phyloP scores from a whole-genome alignment of 1,139 yeast genomes.

The Lodderomyces margitis region DNA sequence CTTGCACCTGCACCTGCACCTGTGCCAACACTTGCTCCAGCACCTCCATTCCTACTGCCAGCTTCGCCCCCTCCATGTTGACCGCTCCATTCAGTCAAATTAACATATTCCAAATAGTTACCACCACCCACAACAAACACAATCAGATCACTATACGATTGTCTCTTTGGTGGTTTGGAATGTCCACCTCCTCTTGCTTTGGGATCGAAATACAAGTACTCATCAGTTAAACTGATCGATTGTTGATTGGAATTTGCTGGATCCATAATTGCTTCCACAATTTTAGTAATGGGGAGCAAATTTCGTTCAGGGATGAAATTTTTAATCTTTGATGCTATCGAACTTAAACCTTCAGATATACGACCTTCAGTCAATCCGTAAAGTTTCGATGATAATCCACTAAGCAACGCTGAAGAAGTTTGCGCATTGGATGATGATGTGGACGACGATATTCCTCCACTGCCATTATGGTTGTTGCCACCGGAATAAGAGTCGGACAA shows the following conservation, averaged over 20 bases:
- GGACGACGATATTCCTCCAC: slow-evolving; percentile 6
- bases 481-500: slow-evolving; percentile 13
- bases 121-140: slow-evolving; percentile 98
- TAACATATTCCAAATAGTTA: slow-evolving; percentile 88
- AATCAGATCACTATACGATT: slow-evolving; percentile 72
- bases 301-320: slow-evolving; percentile 85
- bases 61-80: slow-evolving; percentile 30
- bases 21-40: not conserved
- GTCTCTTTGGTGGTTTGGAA: slow-evolving; percentile 85
- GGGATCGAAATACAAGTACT: slow-evolving; percentile 88
- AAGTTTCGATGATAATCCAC: slow-evolving; percentile 73
- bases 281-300: slow-evolving; percentile 82
- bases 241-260: slow-evolving; percentile 65
- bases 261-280: slow-evolving; percentile 89
- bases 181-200: slow-evolving; percentile 90
- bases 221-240: slow-evolving; percentile 73
- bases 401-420: slow-evolving; percentile 60
- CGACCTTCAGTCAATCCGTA: slow-evolving; percentile 86
- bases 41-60: not conserved
- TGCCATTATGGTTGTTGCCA: not conserved
- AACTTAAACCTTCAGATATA: slow-evolving; percentile 75
- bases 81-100: slow-evolving; percentile 78
- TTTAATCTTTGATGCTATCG: slow-evolving; percentile 83
- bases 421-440: slow-evolving; percentile 21
- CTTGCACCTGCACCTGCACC: slow-evolving; percentile 14